Percentiles rank a stretch among this genome's conserved stretches.
These are phyloP conservation scores for Nannochloropsis salina DNA, from an alignment of 108 stramenopile species.

Conservation along the genomic window DNA sequence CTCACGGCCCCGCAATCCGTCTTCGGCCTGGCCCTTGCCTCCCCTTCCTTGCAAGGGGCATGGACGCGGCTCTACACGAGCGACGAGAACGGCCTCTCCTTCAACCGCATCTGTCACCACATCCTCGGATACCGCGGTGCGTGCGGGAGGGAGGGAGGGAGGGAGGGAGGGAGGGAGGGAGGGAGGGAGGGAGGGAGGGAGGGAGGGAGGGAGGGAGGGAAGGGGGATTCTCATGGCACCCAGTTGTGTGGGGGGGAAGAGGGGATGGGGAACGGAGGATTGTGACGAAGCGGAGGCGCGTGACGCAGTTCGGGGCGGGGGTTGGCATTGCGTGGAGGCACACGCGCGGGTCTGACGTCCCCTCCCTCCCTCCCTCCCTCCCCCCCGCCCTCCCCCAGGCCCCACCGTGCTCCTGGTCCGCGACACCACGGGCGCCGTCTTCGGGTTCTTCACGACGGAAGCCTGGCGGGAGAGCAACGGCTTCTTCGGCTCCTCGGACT, in stretches of 20 bases:
- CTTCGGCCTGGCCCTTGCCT: conserved; percentile 40
- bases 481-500: conserved; percentile 41
- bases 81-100: conserved; percentile 46
- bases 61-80: conserved; percentile 49
- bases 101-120: conserved; percentile 36
- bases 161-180: neutral
- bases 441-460: neutral
- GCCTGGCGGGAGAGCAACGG: conserved; percentile 27
- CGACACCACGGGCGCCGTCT: neutral
- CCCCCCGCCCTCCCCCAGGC: neutral
- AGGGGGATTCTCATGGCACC: neutral
- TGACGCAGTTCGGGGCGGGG: no score
- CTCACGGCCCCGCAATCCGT: neutral
- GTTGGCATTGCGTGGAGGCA: no score
- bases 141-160: neutral
- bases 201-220: neutral
- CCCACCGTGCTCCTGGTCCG: neutral
- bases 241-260: neutral
- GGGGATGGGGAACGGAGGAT: neutral
- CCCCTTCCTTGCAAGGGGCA: conserved; percentile 31
- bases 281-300: neutral
- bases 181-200: neutral
- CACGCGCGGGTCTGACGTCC: neutral
- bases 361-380: conserved; percentile 12
- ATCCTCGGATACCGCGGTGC: conserved; percentile 23